Conservation (phyloP, 495 filamentous ascomycete species). For the Aspergillus carlsbadensis region DNA sequence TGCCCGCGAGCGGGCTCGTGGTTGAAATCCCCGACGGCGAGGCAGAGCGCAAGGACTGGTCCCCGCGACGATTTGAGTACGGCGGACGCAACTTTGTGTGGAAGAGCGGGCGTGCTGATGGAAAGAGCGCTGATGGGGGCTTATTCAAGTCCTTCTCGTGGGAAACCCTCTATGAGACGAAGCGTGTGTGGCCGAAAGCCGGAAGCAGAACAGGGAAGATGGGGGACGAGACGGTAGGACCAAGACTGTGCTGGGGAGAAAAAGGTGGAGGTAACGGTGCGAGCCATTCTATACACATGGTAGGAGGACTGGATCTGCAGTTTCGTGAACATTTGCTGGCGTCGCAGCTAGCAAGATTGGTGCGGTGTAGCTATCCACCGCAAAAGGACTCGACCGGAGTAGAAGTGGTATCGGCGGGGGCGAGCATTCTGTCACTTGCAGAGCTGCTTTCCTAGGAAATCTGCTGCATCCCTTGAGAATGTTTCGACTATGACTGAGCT, state of each 20-base stretch:
- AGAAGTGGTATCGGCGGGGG: constrained; percentile 5
- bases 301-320: constrained; percentile 16
- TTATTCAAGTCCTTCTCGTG: constrained; percentile 16
- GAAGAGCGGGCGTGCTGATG: constrained; percentile 3
- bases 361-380: constrained; percentile 17
- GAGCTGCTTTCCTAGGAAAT: not conserved
- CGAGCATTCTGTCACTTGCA: not conserved
- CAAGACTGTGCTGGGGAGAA: constrained; percentile 21
- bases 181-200: constrained; percentile 22
- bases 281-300: constrained; percentile 19
- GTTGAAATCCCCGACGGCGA: constrained; percentile 20
- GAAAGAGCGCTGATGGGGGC: constrained; percentile 15
- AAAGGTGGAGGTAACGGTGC: constrained; percentile 17
- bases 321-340: constrained; percentile 25
- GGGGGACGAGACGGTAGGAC: constrained; percentile 21
- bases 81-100: constrained; percentile 22
- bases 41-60: constrained; percentile 17
- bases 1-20: constrained; percentile 17
- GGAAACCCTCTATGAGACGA: constrained; percentile 23
- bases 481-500: not conserved
- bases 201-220: constrained; percentile 21
- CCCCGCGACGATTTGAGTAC: constrained; percentile 19
- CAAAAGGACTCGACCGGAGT: constrained; percentile 20
- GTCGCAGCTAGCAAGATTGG: constrained; percentile 17
- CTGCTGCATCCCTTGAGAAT: no score